Conservation (phyloP, 2,329 filamentous ascomycete genomes). For the Aspergillus brunneoviolaceus region DNA sequence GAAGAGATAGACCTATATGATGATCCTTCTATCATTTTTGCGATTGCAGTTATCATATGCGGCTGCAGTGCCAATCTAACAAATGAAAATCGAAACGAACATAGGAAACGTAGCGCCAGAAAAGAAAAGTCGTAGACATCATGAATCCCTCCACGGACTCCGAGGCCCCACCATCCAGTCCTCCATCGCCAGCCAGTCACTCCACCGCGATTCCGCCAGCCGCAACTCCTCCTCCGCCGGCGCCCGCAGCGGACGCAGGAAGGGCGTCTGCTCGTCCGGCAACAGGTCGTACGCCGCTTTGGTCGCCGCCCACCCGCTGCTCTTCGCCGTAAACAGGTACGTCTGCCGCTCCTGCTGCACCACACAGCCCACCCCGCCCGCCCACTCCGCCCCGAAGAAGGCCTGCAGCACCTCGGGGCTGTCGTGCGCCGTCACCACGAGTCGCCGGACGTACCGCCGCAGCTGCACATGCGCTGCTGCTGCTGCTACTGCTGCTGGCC, state of each 20-base stretch:
- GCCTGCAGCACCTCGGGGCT: conserved; percentile 77
- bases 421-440: conserved; percentile 92
- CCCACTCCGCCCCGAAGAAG: conserved; percentile 91
- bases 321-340: conserved; percentile 93
- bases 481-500: too few species aligned
- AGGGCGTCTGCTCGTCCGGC: conserved; percentile 79
- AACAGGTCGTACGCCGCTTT: conserved; percentile 88
- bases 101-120: conserved; percentile 25
- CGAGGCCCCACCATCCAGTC: conserved; percentile 94
- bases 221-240: conserved; percentile 77
- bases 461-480: conserved; percentile 57
- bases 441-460: conserved; percentile 83
- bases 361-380: conserved; percentile 72
- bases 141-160: conserved; percentile 33
- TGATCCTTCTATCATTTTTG: too few species aligned
- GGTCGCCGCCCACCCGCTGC: conserved; percentile 80
- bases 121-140: conserved; percentile 1
- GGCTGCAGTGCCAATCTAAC: background rate
- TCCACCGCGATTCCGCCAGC: conserved; percentile 80
- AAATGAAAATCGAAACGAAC: conserved; percentile 1
- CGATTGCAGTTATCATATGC: background rate
- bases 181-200: conserved; percentile 93
- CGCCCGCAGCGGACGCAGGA: conserved; percentile 74
- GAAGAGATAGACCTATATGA: too few species aligned
- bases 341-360: conserved; percentile 88